Conservation (phyloP, 306 rosid species). For the Cyclanthera cordifolia region DNA sequence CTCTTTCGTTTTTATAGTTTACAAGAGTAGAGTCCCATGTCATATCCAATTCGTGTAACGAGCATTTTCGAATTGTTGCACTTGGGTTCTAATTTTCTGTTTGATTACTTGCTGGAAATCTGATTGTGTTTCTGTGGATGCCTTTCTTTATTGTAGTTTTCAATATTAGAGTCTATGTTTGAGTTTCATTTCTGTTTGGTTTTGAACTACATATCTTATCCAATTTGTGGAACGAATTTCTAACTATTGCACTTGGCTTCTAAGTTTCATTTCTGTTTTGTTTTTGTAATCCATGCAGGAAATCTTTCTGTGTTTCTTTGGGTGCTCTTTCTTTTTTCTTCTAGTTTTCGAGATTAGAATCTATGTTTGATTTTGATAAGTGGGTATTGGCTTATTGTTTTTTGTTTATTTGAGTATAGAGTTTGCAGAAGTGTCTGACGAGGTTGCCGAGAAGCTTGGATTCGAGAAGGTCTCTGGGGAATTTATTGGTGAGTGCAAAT, state of each 20-base stretch:
- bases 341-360: too few relatives aligned
- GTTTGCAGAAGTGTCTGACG: constrained; percentile 40
- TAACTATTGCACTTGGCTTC: too few relatives aligned
- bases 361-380: neutral
- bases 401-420: constrained; percentile 22
- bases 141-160: too few relatives aligned
- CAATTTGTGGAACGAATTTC: too few relatives aligned
- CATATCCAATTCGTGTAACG: neutral
- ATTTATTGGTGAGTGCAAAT: constrained; percentile 77
- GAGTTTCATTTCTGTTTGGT: too few relatives aligned
- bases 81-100: neutral
- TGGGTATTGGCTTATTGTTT: too few relatives aligned
- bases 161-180: too few relatives aligned
- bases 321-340: too few relatives aligned
- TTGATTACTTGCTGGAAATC: neutral
- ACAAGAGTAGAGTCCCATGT: neutral
- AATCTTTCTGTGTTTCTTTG: neutral
- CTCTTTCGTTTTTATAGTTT: too few relatives aligned
- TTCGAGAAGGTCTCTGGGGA: constrained; percentile 74
- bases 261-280: too few relatives aligned
- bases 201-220: too few relatives aligned
- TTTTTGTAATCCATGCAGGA: too few relatives aligned
- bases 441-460: constrained; percentile 53
- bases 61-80: neutral
- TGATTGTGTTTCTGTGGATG: neutral